Conservation (phyloP, 257 asterid species). For the Solanum boliviense region DNA sequence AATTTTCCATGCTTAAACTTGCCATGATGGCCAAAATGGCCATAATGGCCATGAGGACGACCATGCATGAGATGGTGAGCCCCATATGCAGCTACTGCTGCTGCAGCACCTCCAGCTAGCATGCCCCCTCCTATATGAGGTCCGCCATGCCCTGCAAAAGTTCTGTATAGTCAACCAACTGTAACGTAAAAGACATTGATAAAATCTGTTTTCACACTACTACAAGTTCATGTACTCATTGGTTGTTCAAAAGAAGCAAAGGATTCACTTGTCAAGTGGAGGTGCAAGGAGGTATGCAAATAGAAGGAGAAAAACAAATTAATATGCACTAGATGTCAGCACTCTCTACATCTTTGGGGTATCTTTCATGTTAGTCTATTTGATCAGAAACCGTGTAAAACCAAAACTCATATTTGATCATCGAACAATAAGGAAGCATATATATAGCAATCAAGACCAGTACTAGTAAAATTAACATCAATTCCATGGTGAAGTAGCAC, state of each 20-base stretch:
- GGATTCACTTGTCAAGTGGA: neutral
- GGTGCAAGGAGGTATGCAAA: neutral
- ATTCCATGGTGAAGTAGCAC: neutral
- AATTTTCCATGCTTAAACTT: conserved; percentile 67
- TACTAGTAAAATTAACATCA: neutral
- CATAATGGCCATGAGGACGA: conserved; percentile 24
- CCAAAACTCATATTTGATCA: neutral
- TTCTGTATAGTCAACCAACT: neutral
- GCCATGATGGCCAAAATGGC: conserved; percentile 66
- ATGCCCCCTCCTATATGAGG: conserved; percentile 38
- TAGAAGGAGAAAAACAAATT: neutral
- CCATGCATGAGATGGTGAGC: conserved; percentile 72
- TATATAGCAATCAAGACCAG: neutral
- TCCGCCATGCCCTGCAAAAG: conserved; percentile 40
- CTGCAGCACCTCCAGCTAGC: conserved; percentile 87
- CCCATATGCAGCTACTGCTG: conserved; percentile 79
- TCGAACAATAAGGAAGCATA: neutral
- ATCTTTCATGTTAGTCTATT: neutral
- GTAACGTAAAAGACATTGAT: neutral
- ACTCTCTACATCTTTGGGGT: neutral
- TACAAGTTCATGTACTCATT: neutral
- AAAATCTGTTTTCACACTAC: neutral
- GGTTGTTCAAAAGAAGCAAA: neutral
- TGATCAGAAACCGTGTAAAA: neutral
- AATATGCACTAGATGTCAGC: neutral